A percentile compares a stretch with the other conserved stretches of the same genome.
These are phyloP conservation scores for Forsythia viridissima DNA, from an alignment of 257 asterid species.

Conservation along the genomic window DNA sequence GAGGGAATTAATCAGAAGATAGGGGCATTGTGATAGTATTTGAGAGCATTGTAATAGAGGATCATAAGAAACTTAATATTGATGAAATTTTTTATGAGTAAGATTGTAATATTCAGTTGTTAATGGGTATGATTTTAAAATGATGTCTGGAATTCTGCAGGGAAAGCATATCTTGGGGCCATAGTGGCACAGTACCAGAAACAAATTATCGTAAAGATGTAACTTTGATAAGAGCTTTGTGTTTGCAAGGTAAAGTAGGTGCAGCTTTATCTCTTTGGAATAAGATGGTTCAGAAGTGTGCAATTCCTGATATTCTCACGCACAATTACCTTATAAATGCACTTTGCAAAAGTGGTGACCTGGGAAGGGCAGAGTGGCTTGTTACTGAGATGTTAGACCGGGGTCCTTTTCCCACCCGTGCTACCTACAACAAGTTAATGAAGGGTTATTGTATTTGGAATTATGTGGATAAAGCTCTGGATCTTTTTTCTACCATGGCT, in stretches of 20 bases:
- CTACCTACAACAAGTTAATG: constrained; percentile 80
- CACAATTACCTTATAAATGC: constrained; percentile 76
- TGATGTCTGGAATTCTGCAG: constrained; percentile 28
- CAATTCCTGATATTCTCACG: constrained; percentile 58
- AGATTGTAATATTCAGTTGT: constrained; percentile 19
- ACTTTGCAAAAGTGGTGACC: constrained; percentile 65
- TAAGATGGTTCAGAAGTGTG: constrained; percentile 48
- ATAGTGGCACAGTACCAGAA: constrained; percentile 28
- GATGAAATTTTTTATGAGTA: neutral
- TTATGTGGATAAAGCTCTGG: constrained; percentile 63
- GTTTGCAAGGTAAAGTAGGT: constrained; percentile 66
- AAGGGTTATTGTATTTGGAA: constrained; percentile 63
- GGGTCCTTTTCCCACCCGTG: constrained; percentile 77
- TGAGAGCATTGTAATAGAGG: neutral
- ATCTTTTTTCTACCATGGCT: constrained; percentile 63
- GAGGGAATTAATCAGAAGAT: neutral
- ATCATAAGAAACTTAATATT: constrained; percentile 5
- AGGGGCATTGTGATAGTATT: neutral
- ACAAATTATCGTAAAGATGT: constrained; percentile 29
- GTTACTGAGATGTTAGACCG: constrained; percentile 57
- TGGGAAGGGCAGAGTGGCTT: constrained; percentile 69
- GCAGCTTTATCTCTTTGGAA: constrained; percentile 61
- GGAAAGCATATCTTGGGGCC: constrained; percentile 52
- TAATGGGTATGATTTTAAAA: constrained; percentile 7
- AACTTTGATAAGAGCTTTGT: constrained; percentile 53